Evolutionary conservation across 2,329 filamentous ascomycete genomes (phyloP).

Genomic region (Plenodomus lindquistii): DNA sequence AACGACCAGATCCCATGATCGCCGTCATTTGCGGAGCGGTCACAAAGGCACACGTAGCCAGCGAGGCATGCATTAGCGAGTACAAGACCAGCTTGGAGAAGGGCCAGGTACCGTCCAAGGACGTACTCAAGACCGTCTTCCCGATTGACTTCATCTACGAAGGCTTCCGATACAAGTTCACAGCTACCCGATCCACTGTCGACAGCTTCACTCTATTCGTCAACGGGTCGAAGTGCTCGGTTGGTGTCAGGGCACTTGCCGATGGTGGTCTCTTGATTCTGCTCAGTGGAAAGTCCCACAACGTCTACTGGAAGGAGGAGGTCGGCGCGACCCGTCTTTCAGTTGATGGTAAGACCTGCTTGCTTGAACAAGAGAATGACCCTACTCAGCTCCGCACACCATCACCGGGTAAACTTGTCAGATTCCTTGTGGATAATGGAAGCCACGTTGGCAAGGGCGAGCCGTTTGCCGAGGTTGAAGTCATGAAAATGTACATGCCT

Average conservation of each 20-base stretch:
- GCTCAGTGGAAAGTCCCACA: conserved; percentile 91
- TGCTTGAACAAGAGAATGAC: conserved; percentile 98
- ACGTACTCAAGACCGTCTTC: conserved; percentile 97
- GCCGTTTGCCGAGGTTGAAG: conserved; percentile 94
- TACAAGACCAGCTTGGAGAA: conserved; percentile 90
- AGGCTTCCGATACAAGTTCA: conserved; percentile 95
- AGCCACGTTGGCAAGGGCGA: conserved; percentile 90
- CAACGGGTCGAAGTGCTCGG: conserved; percentile 94
- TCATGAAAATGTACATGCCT: conserved; percentile 99
- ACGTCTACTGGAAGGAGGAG: conserved; percentile 99
- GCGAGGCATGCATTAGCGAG: conserved; percentile 83
- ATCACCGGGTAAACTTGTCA: conserved; percentile 95
- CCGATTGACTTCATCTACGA: conserved; percentile 99
- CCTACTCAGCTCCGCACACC: conserved; percentile 95
- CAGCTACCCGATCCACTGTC: conserved; percentile 84
- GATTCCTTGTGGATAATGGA: conserved; percentile 95
- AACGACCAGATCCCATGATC: conserved; percentile 89
- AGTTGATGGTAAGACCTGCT: conserved; percentile 96
- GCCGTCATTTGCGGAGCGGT: conserved; percentile 96
- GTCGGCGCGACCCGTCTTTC: conserved; percentile 93
- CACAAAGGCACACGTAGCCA: conserved; percentile 93
- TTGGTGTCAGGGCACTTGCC: conserved; percentile 88
- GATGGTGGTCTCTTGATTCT: conserved; percentile 93
- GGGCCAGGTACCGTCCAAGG: conserved; percentile 95
- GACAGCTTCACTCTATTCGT: conserved; percentile 99